Conservation (phyloP, 2,329 filamentous ascomycete species). For the Colletotrichum chlorophyti region DNA sequence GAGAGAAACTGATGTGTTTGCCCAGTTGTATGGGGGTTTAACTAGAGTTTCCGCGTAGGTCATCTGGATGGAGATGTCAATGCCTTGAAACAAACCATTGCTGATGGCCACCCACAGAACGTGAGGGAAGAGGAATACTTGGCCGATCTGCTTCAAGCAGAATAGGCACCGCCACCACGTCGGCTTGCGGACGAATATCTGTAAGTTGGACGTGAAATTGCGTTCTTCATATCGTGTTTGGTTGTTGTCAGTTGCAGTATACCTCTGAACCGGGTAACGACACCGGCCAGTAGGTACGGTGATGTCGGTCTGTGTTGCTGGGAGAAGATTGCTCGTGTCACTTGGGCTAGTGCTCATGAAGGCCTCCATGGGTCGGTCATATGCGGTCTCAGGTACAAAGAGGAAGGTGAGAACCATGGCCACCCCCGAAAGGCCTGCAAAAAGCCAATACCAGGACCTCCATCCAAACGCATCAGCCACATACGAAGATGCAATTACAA, state of each 20-base stretch:
- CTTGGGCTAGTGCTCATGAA: constrained; percentile 15
- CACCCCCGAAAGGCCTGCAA: constrained; percentile 10
- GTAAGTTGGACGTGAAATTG: constrained; percentile 9
- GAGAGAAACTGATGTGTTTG: constrained; percentile 23
- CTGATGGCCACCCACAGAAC: constrained; percentile 24
- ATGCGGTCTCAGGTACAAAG: constrained; percentile 25
- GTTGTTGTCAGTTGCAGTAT: neutral
- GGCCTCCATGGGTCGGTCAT: constrained; percentile 8
- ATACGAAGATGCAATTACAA: constrained; percentile 15
- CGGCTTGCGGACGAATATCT: constrained; percentile 9
- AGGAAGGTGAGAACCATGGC: constrained; percentile 18
- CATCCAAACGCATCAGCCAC: constrained; percentile 15
- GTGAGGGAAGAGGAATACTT: constrained; percentile 25
- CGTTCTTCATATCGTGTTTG: neutral
- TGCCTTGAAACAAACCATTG: constrained; percentile 26
- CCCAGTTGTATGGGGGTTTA: constrained; percentile 25
- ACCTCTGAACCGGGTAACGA: neutral
- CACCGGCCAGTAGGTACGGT: neutral
- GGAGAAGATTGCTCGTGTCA: constrained; percentile 1
- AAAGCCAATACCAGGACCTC: constrained; percentile 22
- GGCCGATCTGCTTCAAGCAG: constrained; percentile 19
- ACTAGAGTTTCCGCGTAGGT: constrained; percentile 23
- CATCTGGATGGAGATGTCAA: constrained; percentile 24
- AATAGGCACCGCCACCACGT: constrained; percentile 1
- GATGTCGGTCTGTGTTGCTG: neutral